Base-by-base conservation (phyloP, 1,284 basidiomycete genomes). In the Wallemia mellicola region DNA sequence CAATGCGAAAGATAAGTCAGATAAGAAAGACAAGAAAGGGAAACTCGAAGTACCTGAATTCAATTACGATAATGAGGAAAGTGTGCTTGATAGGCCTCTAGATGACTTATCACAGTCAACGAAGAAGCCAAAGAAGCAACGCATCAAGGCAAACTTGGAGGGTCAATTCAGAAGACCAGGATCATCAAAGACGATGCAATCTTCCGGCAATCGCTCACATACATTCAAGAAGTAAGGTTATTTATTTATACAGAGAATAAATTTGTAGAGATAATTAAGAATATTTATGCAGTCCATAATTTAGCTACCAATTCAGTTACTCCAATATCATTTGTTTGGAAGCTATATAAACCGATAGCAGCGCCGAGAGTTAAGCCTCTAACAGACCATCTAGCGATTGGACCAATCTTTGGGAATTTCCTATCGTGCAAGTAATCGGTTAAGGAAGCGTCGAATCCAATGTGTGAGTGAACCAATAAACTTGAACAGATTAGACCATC, bases 241-340 rank as follows among this genome's bases (percentile, higher is more conserved):
- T 11, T 48, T 48, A 48, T 48, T 48, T 48, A n/a, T 48, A 48
- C 38, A 48, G 19, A 22, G n/a, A 48, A 22, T 17, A n/a, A n/a
- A n/a, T n/a, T 11, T 32, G 30, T 32, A 9, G 7, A 19, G 7
- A 9, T 32, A 32, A 9, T 9, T 48, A 5, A 48, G 19, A 15
- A n/a, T 5, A 11, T 48, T 22, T 48, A 48, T 17, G 38, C 38
- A 48, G 38, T 48, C 38, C 38, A 48, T 22, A 48, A 48, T 48
- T n/a, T 48, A 48, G 38, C 38, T 9, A 26, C 25, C 28, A 61
- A n/a, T 22, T 27, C 19, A 33, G 24, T 73, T 80, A 64, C 64
- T 87, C 91, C 91, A 66, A 96, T 81, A 68, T 96, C 92, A 70
- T 91, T 86, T 54, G 89, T 94, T 75, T 94, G 92, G 76, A 94